A percentile compares a stretch with the other conserved stretches of the same genome.
Conservation (phyloP, 2,329 filamentous ascomycete genomes). For the Ceratocystis variospora region DNA sequence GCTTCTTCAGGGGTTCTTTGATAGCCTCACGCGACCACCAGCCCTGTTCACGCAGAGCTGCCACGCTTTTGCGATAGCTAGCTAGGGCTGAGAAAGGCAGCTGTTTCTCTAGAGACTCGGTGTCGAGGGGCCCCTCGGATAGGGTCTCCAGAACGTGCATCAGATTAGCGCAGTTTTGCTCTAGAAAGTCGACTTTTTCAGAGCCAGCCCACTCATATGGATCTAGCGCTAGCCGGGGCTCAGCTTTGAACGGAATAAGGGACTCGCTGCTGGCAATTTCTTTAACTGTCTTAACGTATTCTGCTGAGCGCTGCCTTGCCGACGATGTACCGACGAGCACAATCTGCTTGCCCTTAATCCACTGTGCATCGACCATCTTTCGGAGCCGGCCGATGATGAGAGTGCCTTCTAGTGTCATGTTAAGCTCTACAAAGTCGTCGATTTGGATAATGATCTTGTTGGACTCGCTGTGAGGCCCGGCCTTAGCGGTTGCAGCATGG, state of each 20-base stretch:
- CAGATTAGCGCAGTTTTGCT: conserved; percentile 17
- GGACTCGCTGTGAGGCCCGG: conserved; percentile 23
- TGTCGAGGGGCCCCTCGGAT: conserved; percentile 21
- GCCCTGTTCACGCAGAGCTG: conserved; percentile 4
- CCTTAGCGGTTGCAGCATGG: conserved; percentile 31
- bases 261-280: conserved; percentile 32
- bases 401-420: conserved; percentile 52
- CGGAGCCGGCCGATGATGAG: conserved; percentile 58
- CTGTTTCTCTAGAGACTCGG: conserved; percentile 24
- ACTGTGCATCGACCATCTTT: conserved; percentile 55
- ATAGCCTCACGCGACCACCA: conserved; percentile 19
- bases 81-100: conserved; percentile 16
- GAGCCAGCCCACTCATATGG: conserved; percentile 17
- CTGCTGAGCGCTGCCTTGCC: conserved; percentile 35
- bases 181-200: conserved; percentile 17
- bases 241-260: conserved; percentile 24
- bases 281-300: conserved; percentile 30
- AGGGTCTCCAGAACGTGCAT: conserved; percentile 12
- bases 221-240: conserved; percentile 17
- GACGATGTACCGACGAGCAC: conserved; percentile 69
- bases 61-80: conserved; percentile 9
- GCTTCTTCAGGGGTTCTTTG: conserved; percentile 18
- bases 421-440: conserved; percentile 68
- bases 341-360: conserved; percentile 56
- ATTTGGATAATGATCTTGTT: conserved; percentile 59